phyloP scores from a whole-genome alignment of 805 yeast species.

The Torulaspora franciscae region DNA sequence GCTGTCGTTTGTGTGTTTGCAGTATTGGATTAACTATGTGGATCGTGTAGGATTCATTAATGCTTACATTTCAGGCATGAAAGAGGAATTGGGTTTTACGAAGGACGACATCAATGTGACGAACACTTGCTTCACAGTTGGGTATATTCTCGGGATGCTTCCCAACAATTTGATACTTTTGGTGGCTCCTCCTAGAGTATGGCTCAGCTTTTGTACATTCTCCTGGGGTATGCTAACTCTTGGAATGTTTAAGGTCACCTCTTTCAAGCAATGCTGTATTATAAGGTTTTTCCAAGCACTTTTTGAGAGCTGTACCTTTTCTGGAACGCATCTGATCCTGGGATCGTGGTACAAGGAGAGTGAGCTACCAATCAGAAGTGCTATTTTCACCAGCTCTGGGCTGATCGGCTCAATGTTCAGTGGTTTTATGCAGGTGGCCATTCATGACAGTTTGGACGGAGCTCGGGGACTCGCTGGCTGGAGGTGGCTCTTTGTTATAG shows the following conservation, averaged over 20 bases:
- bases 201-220: constrained; percentile 51
- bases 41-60: constrained; percentile 52
- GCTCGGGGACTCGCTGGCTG: constrained; percentile 52
- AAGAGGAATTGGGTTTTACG: constrained; percentile 46
- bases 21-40: constrained; percentile 47
- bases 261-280: constrained; percentile 48
- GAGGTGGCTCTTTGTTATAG: constrained; percentile 66
- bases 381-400: constrained; percentile 52
- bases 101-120: constrained; percentile 49
- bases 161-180: constrained; percentile 55
- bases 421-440: constrained; percentile 55
- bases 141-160: constrained; percentile 56
- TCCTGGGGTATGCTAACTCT: constrained; percentile 55
- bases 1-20: constrained; percentile 34
- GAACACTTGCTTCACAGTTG: constrained; percentile 54
- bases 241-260: constrained; percentile 45
- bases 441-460: constrained; percentile 44
- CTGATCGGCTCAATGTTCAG: constrained; percentile 51
- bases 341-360: constrained; percentile 50
- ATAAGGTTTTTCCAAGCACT: constrained; percentile 57
- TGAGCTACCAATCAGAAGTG: constrained; percentile 48
- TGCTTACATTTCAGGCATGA: constrained; percentile 68
- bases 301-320: constrained; percentile 54
- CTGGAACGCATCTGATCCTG: constrained; percentile 50
- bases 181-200: constrained; percentile 50